These are phyloP conservation scores for Rossbeevera mucosa DNA, from an alignment of 768 basidiomycete genomes.

Conservation along the genomic window DNA sequence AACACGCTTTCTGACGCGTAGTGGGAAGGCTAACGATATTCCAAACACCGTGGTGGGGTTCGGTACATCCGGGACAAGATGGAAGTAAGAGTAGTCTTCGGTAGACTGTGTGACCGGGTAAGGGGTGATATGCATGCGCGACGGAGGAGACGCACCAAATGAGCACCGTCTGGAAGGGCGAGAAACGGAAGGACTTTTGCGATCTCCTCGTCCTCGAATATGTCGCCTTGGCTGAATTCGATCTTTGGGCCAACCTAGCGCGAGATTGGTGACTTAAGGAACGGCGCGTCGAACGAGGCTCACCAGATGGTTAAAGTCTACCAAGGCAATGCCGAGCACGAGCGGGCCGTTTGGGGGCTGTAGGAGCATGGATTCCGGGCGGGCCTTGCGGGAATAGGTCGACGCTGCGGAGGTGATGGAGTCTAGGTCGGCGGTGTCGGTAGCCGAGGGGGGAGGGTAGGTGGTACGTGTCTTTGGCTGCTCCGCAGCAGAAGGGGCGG, in stretches of 20 bases:
- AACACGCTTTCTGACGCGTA: background rate
- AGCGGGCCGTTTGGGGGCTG: conserved; percentile 52
- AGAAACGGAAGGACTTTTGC: conserved; percentile 87
- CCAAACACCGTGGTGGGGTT: conserved; percentile 86
- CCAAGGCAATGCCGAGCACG: conserved; percentile 82
- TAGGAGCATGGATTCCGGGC: conserved; percentile 76
- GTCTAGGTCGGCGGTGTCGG: conserved; percentile 42
- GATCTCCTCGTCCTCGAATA: conserved; percentile 84
- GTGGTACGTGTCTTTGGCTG: conserved; percentile 30
- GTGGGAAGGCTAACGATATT: conserved; percentile 61
- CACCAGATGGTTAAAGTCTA: conserved; percentile 94
- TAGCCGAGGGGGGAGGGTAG: conserved; percentile 52
- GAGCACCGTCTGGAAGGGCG: conserved; percentile 95
- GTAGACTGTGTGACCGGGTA: conserved; percentile 11
- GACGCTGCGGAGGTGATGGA: conserved; percentile 66
- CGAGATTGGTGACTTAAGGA: conserved; percentile 12
- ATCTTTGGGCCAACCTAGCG: conserved; percentile 85
- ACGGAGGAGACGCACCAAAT: conserved; percentile 51
- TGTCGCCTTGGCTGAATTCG: conserved; percentile 73
- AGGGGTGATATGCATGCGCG: conserved; percentile 6
- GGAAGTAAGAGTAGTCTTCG: conserved; percentile 98
- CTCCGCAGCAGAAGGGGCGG: conserved; percentile 42
- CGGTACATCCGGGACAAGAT: conserved; percentile 69
- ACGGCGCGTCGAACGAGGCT: conserved; percentile 16
- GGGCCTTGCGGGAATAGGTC: conserved; percentile 53